Base-by-base conservation (phyloP, 2,329 filamentous ascomycete species). In the Arthrocladium fulminans region DNA sequence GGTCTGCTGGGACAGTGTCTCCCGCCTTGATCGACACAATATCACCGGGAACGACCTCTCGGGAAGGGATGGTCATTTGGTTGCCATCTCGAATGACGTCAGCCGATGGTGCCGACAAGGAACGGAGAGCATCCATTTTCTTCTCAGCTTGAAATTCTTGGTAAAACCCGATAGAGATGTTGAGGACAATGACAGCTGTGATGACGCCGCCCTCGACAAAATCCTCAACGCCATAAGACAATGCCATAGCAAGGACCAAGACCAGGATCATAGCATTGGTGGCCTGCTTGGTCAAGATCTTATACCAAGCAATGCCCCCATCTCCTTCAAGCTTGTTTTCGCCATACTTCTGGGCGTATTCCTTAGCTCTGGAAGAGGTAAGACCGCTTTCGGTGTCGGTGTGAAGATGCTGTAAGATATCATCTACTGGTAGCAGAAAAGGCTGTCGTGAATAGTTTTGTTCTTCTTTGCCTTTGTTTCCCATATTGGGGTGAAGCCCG, bases 191-290 rank as follows among this genome's bases (percentile, higher is more conserved):
- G 57, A 80, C 75, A 15, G 74, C 76, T 2, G 73, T 72, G 49
- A 80, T 75, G 48, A 80, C 77, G 48, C 72, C 75, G 20, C 75
- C 76, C 65, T 80, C 76, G 48, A 80, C 72, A 53, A 71, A 79
- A 58, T 78, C 75, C 35, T 70, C 63, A 34, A 77, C 74, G 38
- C 73, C 75, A 57, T 73, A 75, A 53, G 73, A 74, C 40, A 76
- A 69, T 51, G 79, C 80, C 79, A 86, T 86, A 60, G 85, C 84
- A 60, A 86, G 79, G 57, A 88, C 73, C 57, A 88, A 79, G 54
- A 74, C 74, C 57, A 77, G 55, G 27, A 73, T 75, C 73, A 77
- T 76, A 12, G 74, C 74, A 59, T 77, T 77, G 34, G 72, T 71
- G 35, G 75, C 63, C 57, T 78, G 75, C 47, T 72, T 69, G 32